phyloP scores from a whole-genome alignment of 2,329 filamentous ascomycete genomes.

The Colletotrichum echinochloae region DNA sequence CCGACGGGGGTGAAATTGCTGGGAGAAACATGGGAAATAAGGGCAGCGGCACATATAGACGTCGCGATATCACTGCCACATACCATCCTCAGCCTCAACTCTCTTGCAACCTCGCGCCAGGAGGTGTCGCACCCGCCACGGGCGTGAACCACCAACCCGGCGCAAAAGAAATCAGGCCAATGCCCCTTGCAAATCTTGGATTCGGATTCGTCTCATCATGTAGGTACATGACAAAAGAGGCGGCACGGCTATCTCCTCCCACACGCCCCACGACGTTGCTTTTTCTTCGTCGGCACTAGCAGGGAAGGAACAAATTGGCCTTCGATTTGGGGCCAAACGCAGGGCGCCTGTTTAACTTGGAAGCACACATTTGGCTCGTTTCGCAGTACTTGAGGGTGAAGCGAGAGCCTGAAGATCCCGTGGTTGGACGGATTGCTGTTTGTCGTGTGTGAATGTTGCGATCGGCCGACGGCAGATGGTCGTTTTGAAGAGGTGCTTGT shows the following conservation, averaged over 20 bases:
- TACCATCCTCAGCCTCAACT: constrained; percentile 35
- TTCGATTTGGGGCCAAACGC: constrained; percentile 33
- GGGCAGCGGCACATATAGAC: constrained; percentile 11
- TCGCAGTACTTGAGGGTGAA: neutral
- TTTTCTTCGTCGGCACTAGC: constrained; percentile 32
- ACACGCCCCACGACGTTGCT: constrained; percentile 34
- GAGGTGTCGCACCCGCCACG: constrained; percentile 1
- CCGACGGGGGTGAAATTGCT: neutral
- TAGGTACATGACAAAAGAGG: constrained; percentile 21
- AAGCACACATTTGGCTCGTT: constrained; percentile 5
- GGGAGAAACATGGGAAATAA: constrained; percentile 6
- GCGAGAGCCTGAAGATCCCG: neutral
- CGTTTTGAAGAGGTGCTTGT: neutral
- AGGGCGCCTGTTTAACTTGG: neutral
- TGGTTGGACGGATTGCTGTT: constrained; percentile 7
- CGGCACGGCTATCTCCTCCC: constrained; percentile 21
- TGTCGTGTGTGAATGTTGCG: neutral
- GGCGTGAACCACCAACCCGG: neutral
- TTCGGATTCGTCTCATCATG: constrained; percentile 21
- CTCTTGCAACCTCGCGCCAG: constrained; percentile 25
- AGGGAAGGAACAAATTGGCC: constrained; percentile 32
- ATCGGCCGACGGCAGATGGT: neutral
- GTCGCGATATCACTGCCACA: constrained; percentile 11
- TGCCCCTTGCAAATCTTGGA: constrained; percentile 6
- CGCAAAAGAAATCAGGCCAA: constrained; percentile 21